Evolutionary conservation across 1,139 yeast species (phyloP).

Genomic region (Blastobotrys persicus): DNA sequence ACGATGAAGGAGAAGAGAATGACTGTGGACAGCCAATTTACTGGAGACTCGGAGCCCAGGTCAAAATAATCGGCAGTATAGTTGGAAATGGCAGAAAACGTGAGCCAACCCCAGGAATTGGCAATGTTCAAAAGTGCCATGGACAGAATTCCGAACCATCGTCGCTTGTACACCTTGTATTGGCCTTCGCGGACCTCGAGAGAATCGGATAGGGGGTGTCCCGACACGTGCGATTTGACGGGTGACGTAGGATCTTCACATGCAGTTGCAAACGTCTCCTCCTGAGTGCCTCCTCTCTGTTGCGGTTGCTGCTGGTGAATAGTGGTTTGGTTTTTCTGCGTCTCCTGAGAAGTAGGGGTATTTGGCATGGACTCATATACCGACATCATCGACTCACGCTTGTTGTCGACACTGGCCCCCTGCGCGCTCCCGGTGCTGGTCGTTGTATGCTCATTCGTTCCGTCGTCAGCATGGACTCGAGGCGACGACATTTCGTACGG

Average conservation of each 20-base stretch:
- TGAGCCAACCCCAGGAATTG: conserved; percentile 39
- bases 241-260: neutral
- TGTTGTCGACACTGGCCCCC: too few species aligned
- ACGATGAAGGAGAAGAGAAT: conserved; percentile 35
- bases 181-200: conserved; percentile 11
- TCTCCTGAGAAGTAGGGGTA: conserved; percentile 12
- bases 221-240: conserved; percentile 4
- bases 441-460: neutral
- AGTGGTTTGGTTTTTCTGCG: conserved; percentile 1
- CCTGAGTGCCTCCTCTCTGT: neutral
- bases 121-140: conserved; percentile 36
- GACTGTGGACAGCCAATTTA: conserved; percentile 40
- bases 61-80: conserved; percentile 29
- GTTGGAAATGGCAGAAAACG: conserved; percentile 37
- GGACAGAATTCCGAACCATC: conserved; percentile 37
- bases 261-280: neutral
- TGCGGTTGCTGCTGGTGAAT: conserved; percentile 3
- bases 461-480: neutral
- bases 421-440: neutral
- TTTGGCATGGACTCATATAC: conserved; percentile 13
- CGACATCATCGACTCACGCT: conserved; percentile 13
- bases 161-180: conserved; percentile 33
- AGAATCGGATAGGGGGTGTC: conserved; percentile 8
- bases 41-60: conserved; percentile 32
- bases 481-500: neutral